These are phyloP conservation scores for Elaeis oleifera DNA, from an alignment of 202 grass and related monocot species.

Conservation along the genomic window DNA sequence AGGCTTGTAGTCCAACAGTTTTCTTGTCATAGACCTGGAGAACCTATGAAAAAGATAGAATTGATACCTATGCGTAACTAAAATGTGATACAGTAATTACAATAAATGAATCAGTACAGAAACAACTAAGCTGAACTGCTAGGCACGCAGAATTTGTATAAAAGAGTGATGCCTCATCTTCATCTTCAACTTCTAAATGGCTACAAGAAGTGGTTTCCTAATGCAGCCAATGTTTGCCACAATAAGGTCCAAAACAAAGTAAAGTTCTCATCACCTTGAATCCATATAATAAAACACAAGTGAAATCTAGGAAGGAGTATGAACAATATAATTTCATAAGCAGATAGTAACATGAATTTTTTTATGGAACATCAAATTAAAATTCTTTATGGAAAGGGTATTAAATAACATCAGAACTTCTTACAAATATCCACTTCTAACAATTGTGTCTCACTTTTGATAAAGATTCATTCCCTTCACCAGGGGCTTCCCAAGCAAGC, in stretches of 20 bases:
- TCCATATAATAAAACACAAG: too few relatives aligned
- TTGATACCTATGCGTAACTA: neutral
- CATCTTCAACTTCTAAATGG: conserved; percentile 50
- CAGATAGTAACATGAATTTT: neutral
- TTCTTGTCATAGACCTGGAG: conserved; percentile 60
- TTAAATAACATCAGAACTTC: neutral
- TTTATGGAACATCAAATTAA: conserved; percentile 6
- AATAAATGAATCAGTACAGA: conserved; percentile 1
- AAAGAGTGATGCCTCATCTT: conserved; percentile 69
- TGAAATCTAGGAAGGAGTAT: conserved; percentile 1
- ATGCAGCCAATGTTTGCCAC: neutral
- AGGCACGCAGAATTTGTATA: conserved; percentile 63
- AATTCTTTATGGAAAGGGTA: neutral
- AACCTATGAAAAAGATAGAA: conserved; percentile 20
- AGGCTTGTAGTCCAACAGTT: conserved; percentile 71
- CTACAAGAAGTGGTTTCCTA: conserved; percentile 28
- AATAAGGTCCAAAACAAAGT: neutral
- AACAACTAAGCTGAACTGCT: conserved; percentile 68
- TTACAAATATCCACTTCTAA: conserved; percentile 16
- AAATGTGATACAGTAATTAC: neutral
- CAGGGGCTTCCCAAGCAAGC: conserved; percentile 87
- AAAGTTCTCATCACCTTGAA: neutral
- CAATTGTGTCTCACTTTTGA: conserved; percentile 35
- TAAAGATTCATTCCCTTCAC: conserved; percentile 41
- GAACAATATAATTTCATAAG: conserved; percentile 1